Conservation (phyloP, 768 basidiomycete species). For the Astraeus odoratus region DNA sequence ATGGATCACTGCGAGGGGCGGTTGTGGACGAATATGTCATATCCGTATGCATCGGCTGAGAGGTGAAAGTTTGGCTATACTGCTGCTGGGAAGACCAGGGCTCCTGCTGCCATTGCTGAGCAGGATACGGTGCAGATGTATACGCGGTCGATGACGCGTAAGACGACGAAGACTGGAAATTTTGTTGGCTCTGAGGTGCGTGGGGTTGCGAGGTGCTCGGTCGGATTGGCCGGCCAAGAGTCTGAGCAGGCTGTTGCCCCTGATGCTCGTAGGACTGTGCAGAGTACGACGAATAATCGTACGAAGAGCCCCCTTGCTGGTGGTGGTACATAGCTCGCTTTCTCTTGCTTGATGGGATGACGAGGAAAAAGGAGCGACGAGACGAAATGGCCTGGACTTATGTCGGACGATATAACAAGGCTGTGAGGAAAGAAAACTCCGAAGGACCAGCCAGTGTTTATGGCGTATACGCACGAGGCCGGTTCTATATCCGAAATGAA, state of each 20-base stretch:
- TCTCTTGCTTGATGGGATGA: conserved; percentile 39
- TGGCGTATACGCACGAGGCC: conserved; percentile 29
- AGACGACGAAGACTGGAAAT: conserved; percentile 21
- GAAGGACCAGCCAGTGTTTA: conserved; percentile 23
- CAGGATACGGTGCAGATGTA: conserved; percentile 22
- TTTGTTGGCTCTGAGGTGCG: conserved; percentile 22
- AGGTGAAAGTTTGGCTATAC: conserved; percentile 26
- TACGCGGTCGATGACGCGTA: conserved; percentile 25
- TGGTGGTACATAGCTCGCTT: conserved; percentile 51
- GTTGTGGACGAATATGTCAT: conserved; percentile 28
- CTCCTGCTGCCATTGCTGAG: conserved; percentile 37
- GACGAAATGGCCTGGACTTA: conserved; percentile 24
- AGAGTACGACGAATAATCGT: conserved; percentile 45
- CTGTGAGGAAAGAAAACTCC: conserved; percentile 21
- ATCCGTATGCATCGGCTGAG: conserved; percentile 29
- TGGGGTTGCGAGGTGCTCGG: conserved; percentile 28
- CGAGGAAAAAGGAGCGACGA: conserved; percentile 8
- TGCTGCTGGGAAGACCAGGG: conserved; percentile 32
- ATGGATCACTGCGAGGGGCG: conserved; percentile 27
- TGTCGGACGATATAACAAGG: conserved; percentile 23
- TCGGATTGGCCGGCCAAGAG: conserved; percentile 23
- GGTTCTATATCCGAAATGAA: conserved; percentile 32
- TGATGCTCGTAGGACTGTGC: conserved; percentile 20
- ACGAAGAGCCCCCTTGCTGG: conserved; percentile 36
- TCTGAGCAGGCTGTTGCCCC: conserved; percentile 20